Percentiles rank a stretch among this genome's conserved stretches.
These are phyloP conservation scores for Botrytis deweyae DNA, from an alignment of 2,329 filamentous ascomycete species.

Conservation along the genomic window DNA sequence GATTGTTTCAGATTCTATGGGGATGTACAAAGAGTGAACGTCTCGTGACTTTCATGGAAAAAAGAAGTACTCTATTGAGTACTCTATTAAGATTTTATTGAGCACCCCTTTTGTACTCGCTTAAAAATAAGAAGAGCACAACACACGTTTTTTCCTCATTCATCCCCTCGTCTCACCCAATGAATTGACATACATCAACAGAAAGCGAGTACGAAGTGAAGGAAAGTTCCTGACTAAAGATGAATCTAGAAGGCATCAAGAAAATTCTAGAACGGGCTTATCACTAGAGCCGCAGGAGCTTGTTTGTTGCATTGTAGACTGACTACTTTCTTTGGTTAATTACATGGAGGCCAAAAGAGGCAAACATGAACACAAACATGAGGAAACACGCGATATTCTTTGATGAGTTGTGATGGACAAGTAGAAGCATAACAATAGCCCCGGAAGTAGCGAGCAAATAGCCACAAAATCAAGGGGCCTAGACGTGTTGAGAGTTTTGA, in stretches of 20 bases:
- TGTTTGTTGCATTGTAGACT: not conserved
- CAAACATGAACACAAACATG: not conserved
- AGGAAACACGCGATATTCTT: not conserved
- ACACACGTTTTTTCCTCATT: too few species aligned
- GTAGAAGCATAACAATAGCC: not conserved
- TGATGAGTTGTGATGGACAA: not conserved
- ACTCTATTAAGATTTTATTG: conserved; percentile 17
- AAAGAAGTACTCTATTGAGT: conserved; percentile 14
- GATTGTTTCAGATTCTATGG: not conserved
- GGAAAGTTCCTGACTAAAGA: not conserved
- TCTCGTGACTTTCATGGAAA: not conserved
- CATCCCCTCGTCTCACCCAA: not conserved
- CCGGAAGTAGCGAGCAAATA: not conserved
- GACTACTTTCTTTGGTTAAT: not conserved
- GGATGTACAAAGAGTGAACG: conserved; percentile 3
- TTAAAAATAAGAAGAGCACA: not conserved
- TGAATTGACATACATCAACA: not conserved
- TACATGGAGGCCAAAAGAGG: not conserved
- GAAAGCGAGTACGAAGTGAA: not conserved
- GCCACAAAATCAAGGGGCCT: not conserved
- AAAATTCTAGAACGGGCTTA: not conserved
- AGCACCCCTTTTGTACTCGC: conserved; percentile 12
- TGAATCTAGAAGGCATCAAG: not conserved
- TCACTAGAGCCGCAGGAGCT: not conserved
- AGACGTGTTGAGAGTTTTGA: not conserved